A percentile compares a stretch with the other conserved stretches of the same genome.
These are phyloP conservation scores for Nidula niveotomentosa DNA, from an alignment of 1,284 basidiomycete genomes.

Conservation along the genomic window DNA sequence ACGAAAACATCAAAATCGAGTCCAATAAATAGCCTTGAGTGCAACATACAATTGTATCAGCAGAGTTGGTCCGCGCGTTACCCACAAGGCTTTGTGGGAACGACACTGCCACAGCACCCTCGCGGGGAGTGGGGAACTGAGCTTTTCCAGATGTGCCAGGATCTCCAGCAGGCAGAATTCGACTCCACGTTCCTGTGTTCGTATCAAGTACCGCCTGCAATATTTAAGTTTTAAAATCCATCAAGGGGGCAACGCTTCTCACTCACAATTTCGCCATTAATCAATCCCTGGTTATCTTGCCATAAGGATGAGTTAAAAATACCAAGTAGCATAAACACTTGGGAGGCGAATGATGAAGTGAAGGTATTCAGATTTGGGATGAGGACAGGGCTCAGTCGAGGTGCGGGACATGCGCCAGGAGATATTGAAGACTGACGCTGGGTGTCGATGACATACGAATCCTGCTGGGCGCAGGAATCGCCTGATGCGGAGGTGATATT, in stretches of 20 bases:
- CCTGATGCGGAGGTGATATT: conserved; percentile 30
- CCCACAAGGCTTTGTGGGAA: conserved; percentile 57
- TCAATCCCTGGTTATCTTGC: conserved; percentile 60
- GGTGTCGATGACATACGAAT: conserved; percentile 55
- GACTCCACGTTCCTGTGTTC: conserved; percentile 66
- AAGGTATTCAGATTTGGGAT: conserved; percentile 59
- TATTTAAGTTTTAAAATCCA: conserved; percentile 6
- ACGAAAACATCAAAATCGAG: conserved; percentile 3
- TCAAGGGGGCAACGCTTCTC: conserved; percentile 3
- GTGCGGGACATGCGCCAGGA: conserved; percentile 62
- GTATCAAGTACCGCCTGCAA: conserved; percentile 60
- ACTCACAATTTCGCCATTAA: conserved; percentile 70
- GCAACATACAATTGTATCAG: conserved; percentile 62
- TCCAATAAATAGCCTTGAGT: conserved; percentile 2
- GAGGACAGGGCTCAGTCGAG: conserved; percentile 59
- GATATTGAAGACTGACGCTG: conserved; percentile 31
- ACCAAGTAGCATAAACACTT: conserved; percentile 70
- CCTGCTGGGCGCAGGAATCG: conserved; percentile 53
- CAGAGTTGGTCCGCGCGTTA: conserved; percentile 38
- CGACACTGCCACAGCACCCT: conserved; percentile 69
- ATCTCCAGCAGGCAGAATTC: conserved; percentile 73
- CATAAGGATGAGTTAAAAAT: conserved; percentile 61
- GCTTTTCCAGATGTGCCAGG: conserved; percentile 48
- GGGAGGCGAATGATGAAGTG: conserved; percentile 56
- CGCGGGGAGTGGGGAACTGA: conserved; percentile 60